Base-by-base conservation (phyloP, 2,329 filamentous ascomycete genomes). In the Helicocarpus griseus region DNA sequence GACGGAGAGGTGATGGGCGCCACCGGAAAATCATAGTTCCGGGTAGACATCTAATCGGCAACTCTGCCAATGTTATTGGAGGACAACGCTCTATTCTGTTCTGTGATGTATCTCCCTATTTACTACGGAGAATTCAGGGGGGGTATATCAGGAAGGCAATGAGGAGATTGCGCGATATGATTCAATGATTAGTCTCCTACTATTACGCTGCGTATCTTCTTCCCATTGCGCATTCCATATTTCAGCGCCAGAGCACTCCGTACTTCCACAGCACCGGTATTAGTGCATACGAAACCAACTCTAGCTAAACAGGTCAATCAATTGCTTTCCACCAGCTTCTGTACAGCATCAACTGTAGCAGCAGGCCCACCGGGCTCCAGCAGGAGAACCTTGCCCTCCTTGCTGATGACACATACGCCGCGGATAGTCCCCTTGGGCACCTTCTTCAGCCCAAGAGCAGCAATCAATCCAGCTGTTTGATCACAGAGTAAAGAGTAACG, bases 401-500 rank as follows among this genome's bases (percentile, higher is more conserved):
- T 94, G 68, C 87, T 79, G 50, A 97, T 77, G 48, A 88, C 87
- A 61, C 96, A 94, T 36, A 97, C 89, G 58, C 91, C 93, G 56
- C 93, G 83, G 47, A 79, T 81, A 14, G 89, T 95, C 54, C 88
- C 85, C 69, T 82, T 87, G 43, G 86, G 85, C 6, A 76, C 69
- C 74, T 96, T 96, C 74, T 89, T 90, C 58, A 97, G 72, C n/a
- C 90, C 91, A 65, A 97, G 86, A 51, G 89, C 89, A 11, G 69
- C 76, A 61, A 97, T 95, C 53, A 98, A 78, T 2, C 80, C 82
- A 26, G 78, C 80, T 48, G 73, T 72, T 5, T 84, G 79, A 68
- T 98, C 90, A 73, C 90, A 97, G 38, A 98, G 80, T 43, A 98
- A 81, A 33, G 86, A 76, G 69, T 95, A 98, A 4, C 85, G 87